Percentiles rank a stretch among this genome's conserved stretches.
These are phyloP conservation scores for Colletotrichum chlorophyti DNA, from an alignment of 2,329 filamentous ascomycete species.

Conservation along the genomic window DNA sequence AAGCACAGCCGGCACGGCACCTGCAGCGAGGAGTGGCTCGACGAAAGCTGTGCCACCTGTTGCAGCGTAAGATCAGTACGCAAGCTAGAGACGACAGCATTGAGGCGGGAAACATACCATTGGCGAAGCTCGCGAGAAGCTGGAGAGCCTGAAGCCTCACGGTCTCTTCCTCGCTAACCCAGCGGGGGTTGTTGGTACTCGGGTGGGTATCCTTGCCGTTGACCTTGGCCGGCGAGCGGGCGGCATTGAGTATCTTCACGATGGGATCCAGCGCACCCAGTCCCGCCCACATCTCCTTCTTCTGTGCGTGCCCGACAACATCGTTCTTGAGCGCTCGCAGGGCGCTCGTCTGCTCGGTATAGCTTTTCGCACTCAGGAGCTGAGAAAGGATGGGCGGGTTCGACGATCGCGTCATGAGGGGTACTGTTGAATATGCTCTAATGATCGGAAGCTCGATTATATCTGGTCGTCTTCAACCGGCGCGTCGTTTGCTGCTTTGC, in stretches of 20 bases:
- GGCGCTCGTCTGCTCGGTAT: slow-evolving; percentile 61
- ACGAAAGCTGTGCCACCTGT: slow-evolving; percentile 83
- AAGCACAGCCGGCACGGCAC: slow-evolving; percentile 73
- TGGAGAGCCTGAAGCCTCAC: slow-evolving; percentile 81
- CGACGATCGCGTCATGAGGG: slow-evolving; percentile 59
- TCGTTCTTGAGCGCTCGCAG: slow-evolving; percentile 86
- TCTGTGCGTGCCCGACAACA: slow-evolving; percentile 84
- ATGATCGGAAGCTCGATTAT: slow-evolving; percentile 2
- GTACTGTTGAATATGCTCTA: neutral
- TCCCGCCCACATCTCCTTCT: slow-evolving; percentile 81
- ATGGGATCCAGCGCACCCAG: slow-evolving; percentile 71
- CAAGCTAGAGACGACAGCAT: neutral
- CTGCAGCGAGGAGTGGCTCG: slow-evolving; percentile 72
- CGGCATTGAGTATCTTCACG: slow-evolving; percentile 52
- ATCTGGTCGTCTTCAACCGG: slow-evolving; percentile 14
- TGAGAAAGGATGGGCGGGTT: slow-evolving; percentile 62
- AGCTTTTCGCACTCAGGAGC: slow-evolving; percentile 60
- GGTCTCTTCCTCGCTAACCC: slow-evolving; percentile 68
- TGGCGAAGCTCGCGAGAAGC: slow-evolving; percentile 83
- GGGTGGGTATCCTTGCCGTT: slow-evolving; percentile 48
- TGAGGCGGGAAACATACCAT: slow-evolving; percentile 62
- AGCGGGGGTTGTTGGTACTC: slow-evolving; percentile 30
- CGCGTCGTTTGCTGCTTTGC: slow-evolving; percentile 20
- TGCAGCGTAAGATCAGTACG: slow-evolving; percentile 2
- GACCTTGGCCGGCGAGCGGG: slow-evolving; percentile 39